phyloP scores from a whole-genome alignment of 768 basidiomycete genomes.

The Suillus brevipes region DNA sequence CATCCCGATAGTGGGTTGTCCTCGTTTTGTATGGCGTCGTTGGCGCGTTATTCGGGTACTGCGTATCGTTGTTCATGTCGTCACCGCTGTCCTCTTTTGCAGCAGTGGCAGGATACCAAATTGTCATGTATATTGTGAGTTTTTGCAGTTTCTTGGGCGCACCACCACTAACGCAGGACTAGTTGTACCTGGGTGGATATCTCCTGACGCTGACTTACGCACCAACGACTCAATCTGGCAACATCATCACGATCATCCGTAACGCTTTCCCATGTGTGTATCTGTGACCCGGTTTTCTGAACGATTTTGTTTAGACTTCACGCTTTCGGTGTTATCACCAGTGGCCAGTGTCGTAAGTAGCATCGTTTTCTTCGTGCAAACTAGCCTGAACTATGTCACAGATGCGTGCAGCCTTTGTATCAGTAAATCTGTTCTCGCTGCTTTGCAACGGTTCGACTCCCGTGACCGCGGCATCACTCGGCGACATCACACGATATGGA shows the following conservation, averaged over 20 bases:
- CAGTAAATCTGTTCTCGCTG: conserved; percentile 74
- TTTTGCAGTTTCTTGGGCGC: background rate
- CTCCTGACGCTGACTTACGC: conserved; percentile 75
- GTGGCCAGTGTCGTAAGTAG: conserved; percentile 64
- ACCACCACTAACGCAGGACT: background rate
- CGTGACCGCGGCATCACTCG: conserved; percentile 48
- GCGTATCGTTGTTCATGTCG: conserved; percentile 55
- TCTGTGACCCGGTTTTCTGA: background rate
- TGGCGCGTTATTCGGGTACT: conserved; percentile 69
- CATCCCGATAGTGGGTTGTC: conserved; percentile 58
- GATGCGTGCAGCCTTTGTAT: conserved; percentile 71
- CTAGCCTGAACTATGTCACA: conserved; percentile 24
- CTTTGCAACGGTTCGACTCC: conserved; percentile 59
- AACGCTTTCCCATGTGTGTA: conserved; percentile 14
- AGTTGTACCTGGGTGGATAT: conserved; percentile 69
- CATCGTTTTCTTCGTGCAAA: background rate
- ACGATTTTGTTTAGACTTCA: conserved; percentile 47
- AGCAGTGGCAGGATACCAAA: conserved; percentile 68
- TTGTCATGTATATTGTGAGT: conserved; percentile 70
- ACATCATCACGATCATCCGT: conserved; percentile 63
- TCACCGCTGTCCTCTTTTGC: conserved; percentile 78
- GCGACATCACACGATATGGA: conserved; percentile 60
- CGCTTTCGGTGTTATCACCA: conserved; percentile 65
- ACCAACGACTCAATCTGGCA: conserved; percentile 51
- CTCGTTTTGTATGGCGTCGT: conserved; percentile 70